phyloP scores from a whole-genome alignment of 148 eudicot genomes.

The Persicaria tinctoria region DNA sequence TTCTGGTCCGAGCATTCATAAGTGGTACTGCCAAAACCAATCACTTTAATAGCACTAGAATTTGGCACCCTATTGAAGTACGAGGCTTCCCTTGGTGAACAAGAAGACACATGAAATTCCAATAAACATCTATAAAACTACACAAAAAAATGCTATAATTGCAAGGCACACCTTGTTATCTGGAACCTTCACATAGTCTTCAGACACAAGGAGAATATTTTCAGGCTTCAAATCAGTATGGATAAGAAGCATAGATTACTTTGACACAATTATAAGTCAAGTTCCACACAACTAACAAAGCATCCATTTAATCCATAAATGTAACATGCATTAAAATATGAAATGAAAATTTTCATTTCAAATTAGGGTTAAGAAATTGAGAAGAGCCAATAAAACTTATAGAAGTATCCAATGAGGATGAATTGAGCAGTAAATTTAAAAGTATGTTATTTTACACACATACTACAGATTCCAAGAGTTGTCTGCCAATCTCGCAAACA shows the following conservation, averaged over 20 bases:
- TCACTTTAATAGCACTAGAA: conserved; percentile 85
- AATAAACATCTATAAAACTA: background rate
- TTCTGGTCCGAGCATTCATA: conserved; percentile 65
- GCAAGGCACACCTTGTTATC: conserved; percentile 40
- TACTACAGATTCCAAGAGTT: conserved; percentile 96
- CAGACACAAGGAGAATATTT: conserved; percentile 78
- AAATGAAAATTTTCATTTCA: background rate
- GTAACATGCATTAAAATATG: background rate
- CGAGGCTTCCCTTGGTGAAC: conserved; percentile 66
- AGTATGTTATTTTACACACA: conserved; percentile 44
- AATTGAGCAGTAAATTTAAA: background rate
- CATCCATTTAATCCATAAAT: conserved; percentile 3
- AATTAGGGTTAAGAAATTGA: conserved; percentile 9
- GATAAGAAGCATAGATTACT: conserved; percentile 38
- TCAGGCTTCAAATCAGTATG: conserved; percentile 96
- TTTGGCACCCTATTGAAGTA: conserved; percentile 77
- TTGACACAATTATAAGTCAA: background rate
- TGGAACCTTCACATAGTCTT: conserved; percentile 70
- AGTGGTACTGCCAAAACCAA: conserved; percentile 88
- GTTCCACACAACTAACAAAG: background rate
- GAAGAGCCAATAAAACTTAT: conserved; percentile 13
- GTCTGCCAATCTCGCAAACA: conserved; percentile 88
- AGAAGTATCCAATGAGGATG: background rate
- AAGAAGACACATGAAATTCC: conserved; percentile 44
- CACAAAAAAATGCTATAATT: background rate